phyloP scores from a whole-genome alignment of 2,329 filamentous ascomycete species.

The Ceratocystis destructans region DNA sequence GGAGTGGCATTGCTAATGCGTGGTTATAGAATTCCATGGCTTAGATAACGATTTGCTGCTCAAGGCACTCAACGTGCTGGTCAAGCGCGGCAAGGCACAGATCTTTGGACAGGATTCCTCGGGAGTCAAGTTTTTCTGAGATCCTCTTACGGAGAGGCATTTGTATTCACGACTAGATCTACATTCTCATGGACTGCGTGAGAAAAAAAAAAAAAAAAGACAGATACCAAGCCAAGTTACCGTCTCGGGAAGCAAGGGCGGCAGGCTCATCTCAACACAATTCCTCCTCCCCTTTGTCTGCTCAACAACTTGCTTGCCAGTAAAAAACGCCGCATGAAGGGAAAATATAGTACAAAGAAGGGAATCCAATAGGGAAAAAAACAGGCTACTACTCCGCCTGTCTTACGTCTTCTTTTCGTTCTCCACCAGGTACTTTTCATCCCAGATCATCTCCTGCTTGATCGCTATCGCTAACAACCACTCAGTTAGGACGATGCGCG shows the following conservation, averaged over 20 bases:
- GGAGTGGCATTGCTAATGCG: background rate
- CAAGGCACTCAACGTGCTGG: conserved; percentile 64
- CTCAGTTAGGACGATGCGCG: conserved; percentile 68
- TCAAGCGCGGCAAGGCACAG: conserved; percentile 83
- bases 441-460: conserved; percentile 64
- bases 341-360: conserved; percentile 4
- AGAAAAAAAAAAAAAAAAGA: conserved; percentile 6
- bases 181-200: too few relatives aligned
- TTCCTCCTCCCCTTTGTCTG: too few relatives aligned
- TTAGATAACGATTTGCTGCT: conserved; percentile 72
- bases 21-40: conserved; percentile 58
- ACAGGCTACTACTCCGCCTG: background rate
- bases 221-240: background rate
- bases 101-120: conserved; percentile 79
- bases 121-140: conserved; percentile 93
- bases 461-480: conserved; percentile 87
- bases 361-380: background rate
- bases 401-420: conserved; percentile 20
- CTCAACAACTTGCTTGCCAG: background rate
- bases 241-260: background rate
- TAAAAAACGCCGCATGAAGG: background rate
- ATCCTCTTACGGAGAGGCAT: background rate
- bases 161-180: too few relatives aligned
- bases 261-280: too few relatives aligned
- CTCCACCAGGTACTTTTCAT: conserved; percentile 45